Evolutionary conservation across 306 rosid genomes (phyloP), one percentile per base, ranked within the genome.

Genomic region (Glycine latifolia): DNA sequence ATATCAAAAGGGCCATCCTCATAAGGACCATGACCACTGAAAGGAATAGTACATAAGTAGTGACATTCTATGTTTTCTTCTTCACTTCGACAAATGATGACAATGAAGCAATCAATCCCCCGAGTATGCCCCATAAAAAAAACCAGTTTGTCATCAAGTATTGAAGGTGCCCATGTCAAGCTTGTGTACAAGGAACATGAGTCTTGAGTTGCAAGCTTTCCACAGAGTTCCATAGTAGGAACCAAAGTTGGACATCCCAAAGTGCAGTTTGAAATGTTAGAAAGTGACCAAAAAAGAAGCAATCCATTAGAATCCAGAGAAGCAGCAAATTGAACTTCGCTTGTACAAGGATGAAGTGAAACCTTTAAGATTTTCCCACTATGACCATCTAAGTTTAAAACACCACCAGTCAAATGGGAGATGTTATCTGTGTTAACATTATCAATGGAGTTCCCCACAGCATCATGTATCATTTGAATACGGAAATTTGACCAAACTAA

Each of bases 81-180:
- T 83, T 87, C 94, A 76, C 68, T 85, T 79, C 41, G 94, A 84
- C 82, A 68, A 59, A 87, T 67, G 76, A 76, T 85, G 84, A 95
- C 97, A 50, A 91, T 75, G 85, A 95, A 95, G 87, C 97, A 95
- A 85, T 95, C 99, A 81, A 95, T 86, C 63, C 99, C 99, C n/a
- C 93, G 82, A 37, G 88, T 83, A 81, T 95, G 99, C 75, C 99
- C 99, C 97, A 93, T 76, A 37, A 91, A 87, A 78, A 95, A 92
- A 79, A 95, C 82, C 79, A 85, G 85, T 70, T 86, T 88, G 52
- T 87, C 84, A 75, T 84, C 82, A 83, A 89, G 70, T 61, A 93
- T 66, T 79, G 90, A 85, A 48, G 97, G 95, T 77, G 94, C 95
- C 97, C 99, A 95, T 78, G 87, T 90, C 91, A 95, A 84, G 85